Evolutionary conservation across 345 rosid genomes (phyloP), one percentile per base, ranked within the genome.

Genomic region (Arabis hirsuta): DNA sequence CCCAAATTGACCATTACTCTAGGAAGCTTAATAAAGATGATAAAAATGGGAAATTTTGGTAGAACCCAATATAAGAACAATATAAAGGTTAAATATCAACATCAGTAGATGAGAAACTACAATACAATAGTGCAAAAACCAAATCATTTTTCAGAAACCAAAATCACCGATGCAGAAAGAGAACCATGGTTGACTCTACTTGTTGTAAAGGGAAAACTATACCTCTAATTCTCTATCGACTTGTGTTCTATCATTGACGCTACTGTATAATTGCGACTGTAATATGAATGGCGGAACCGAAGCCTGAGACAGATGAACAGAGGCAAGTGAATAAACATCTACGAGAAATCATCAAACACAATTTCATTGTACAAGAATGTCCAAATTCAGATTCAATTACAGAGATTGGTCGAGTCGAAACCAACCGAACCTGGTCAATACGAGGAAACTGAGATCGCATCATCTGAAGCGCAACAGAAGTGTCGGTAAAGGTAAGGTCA

Each of bases 361-460:
- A 5, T 12, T 22, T 22, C 24, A 22, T 22, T 22, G 24, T 22
- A 22, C 24, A 22, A 22, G 24, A 22, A 22, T 22, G 24, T 22
- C 24, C 24, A 22, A 22, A 22, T 27, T 42, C 55, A 24, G 66
- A 69, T 54, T 72, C 3, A 45, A 62, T 32, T 38, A 71, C 29
- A 50, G 47, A 50, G 47, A 47, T 26, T 39, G 31, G 53, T 29
- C 10, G 9, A 57, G 47, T 44, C 24, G 24, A 22, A 22, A 22
- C 14, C 42, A 70, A 60, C 10, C 7, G 11, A 74, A 89, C 98
- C 93, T 86, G 91, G 41, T 87, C 87, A 46, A 90, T 78, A 69
- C 45, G 90, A 19, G 96, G 96, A 76, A 95, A 95, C 65, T 95
- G 99, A 77, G 91, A 83, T 79, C 96, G 92, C 90, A 95, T 94